Percentiles rank a stretch among this genome's conserved stretches.
phyloP scores from a whole-genome alignment of 1,284 basidiomycete species.

The Irpex sp. region DNA sequence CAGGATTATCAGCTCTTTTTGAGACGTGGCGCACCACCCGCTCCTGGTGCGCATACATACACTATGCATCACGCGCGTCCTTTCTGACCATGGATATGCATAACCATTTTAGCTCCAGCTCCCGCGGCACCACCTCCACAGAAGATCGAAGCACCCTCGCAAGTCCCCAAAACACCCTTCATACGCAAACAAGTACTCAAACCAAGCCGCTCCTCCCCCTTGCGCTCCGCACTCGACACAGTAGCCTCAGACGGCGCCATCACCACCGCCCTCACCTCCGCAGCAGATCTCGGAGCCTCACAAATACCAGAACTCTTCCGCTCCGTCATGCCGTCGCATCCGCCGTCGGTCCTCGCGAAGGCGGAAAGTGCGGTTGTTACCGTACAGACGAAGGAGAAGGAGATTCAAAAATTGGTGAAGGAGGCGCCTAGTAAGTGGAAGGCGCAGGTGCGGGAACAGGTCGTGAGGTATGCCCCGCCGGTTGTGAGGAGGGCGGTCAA shows the following conservation, averaged over 20 bases:
- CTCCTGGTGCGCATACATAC: slow-evolving; percentile 20
- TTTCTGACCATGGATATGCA: too few species aligned
- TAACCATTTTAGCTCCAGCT: slow-evolving; percentile 17
- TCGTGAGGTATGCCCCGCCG: slow-evolving; percentile 28
- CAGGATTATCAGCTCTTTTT: slow-evolving; percentile 61
- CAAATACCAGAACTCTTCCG: slow-evolving; percentile 61
- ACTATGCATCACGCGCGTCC: slow-evolving; percentile 2
- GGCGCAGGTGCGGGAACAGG: slow-evolving; percentile 5
- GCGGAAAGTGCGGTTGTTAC: slow-evolving; percentile 17
- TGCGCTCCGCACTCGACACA: slow-evolving; percentile 47
- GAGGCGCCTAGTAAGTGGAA: slow-evolving; percentile 19
- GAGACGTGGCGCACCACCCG: slow-evolving; percentile 43
- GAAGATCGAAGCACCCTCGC: slow-evolving; percentile 16
- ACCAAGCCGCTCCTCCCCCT: slow-evolving; percentile 36
- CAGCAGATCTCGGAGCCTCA: slow-evolving; percentile 36
- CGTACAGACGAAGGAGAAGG: slow-evolving; percentile 21
- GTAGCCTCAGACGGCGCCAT: slow-evolving; percentile 56
- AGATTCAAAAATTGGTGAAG: slow-evolving; percentile 16
- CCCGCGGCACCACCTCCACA: slow-evolving; percentile 18
- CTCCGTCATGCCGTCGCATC: slow-evolving; percentile 35
- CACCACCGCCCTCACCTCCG: slow-evolving; percentile 44
- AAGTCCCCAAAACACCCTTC: slow-evolving; percentile 36
- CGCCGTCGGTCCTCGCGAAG: slow-evolving; percentile 17
- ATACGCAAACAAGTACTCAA: slow-evolving; percentile 49
- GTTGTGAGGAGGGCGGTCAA: slow-evolving; percentile 23